These are phyloP conservation scores for Juncus inflexus DNA, from an alignment of 176 grass and related monocot genomes.

Conservation along the genomic window DNA sequence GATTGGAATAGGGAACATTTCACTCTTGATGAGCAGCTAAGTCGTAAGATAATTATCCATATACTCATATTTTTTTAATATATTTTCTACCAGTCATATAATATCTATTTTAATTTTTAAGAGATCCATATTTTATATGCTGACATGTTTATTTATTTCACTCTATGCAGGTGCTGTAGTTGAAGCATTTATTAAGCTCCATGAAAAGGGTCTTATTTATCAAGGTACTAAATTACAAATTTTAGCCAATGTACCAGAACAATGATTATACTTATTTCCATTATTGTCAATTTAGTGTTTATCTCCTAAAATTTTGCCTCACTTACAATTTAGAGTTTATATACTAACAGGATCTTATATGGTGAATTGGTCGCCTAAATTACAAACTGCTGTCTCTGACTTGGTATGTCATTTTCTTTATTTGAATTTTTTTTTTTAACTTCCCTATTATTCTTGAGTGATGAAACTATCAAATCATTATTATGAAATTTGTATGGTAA, in stretches of 20 bases:
- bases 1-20: conserved; percentile 90
- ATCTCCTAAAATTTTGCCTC: conserved; percentile 5
- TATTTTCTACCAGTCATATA: no score
- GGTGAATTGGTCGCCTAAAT: conserved; percentile 95
- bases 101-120: no score
- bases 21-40: conserved; percentile 93
- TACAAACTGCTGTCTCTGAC: conserved; percentile 96
- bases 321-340: conserved; percentile 16
- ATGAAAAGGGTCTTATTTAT: conserved; percentile 95
- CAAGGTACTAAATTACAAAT: conserved; percentile 54
- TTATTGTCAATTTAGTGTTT: neutral
- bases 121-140: conserved; percentile 4
- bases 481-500: neutral
- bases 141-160: conserved; percentile 23
- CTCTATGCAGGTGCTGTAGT: conserved; percentile 68
- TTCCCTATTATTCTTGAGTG: no score
- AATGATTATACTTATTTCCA: neutral
- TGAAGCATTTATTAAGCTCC: conserved; percentile 90
- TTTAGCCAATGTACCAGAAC: neutral
- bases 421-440: neutral
- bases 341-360: conserved; percentile 79
- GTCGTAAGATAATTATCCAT: conserved; percentile 56
- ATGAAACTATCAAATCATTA: no score
- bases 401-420: conserved; percentile 45
- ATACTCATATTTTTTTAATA: conserved; percentile 17